Evolutionary conservation across 495 filamentous ascomycete genomes (phyloP), one percentile per base, ranked within the genome.

Genomic region (Daldinia concentrica): DNA sequence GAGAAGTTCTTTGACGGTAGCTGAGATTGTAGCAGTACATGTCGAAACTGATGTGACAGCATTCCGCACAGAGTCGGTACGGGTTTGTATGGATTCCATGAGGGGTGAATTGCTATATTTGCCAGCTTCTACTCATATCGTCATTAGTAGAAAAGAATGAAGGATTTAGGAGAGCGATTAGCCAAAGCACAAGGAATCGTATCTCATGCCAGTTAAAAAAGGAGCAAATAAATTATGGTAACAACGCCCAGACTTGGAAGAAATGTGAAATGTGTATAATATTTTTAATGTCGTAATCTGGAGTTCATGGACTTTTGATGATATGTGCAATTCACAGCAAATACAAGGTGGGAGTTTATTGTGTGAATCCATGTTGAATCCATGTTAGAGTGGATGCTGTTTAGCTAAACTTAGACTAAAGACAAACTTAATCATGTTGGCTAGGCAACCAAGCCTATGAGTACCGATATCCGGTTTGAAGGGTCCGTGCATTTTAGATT

Each of bases 41-140:
- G 85, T 86, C 68, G 84, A 80, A 45, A 82, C 74, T 14, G 86
- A 85, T 27, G 79, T 60, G 37, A 87, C 80, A 14, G 86, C 83
- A 61, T 76, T 74, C 74, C 85, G 83, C 73, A 88, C 81, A n/a
- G 82, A 79, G 58, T 87, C 86, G 50, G 79, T 80, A 32, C 79
- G 79, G 7, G 77, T 64, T 58, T 75, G 68, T 63, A 79, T 41
- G 30, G 85, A 79, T 74, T 82, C 79, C 86, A 88, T 87, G 69
- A 75, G 65, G 62, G 58, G 36, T 62, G 32, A 62, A 48, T 59
- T 74, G 59, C 56, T 71, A 56, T 58, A 43, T 37, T 62, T 41
- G 12, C 45, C 55, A 62, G 62, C 36, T 64, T 71, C 4, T 72
- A 76, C 54, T 76, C 71, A 74, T 76, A 64, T 72, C 66, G 56